These are phyloP conservation scores for Cenchrus purpureus DNA, from an alignment of 176 grass and related monocot genomes.

Conservation along the genomic window DNA sequence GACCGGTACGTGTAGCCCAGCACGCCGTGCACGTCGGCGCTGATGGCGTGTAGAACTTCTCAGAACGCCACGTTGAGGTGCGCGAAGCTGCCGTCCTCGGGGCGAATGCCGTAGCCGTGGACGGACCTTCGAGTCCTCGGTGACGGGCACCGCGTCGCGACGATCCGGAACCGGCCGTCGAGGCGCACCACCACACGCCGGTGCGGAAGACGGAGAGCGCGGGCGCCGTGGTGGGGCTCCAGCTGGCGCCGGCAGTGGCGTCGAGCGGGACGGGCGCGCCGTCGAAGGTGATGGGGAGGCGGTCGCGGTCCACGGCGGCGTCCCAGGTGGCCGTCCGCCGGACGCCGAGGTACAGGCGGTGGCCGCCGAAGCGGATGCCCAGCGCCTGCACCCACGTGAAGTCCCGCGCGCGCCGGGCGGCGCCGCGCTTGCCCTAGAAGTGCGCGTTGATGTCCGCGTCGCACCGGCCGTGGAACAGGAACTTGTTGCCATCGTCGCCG, in stretches of 20 bases:
- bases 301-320: slow-evolving; percentile 50
- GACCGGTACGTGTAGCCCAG: slow-evolving; percentile 57
- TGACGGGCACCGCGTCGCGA: slow-evolving; percentile 51
- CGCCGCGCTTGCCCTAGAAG: slow-evolving; percentile 67
- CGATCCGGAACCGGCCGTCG: slow-evolving; percentile 53
- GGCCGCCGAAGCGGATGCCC: slow-evolving; percentile 59
- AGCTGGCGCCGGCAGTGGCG: slow-evolving; percentile 31
- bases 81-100: slow-evolving; percentile 49
- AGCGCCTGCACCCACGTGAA: slow-evolving; percentile 69
- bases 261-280: slow-evolving; percentile 38
- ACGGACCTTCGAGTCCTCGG: slow-evolving; percentile 57
- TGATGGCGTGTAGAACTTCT: slow-evolving; percentile 60
- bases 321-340: slow-evolving; percentile 39
- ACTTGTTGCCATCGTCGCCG: slow-evolving; percentile 63
- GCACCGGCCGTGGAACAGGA: slow-evolving; percentile 54
- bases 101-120: slow-evolving; percentile 44
- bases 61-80: slow-evolving; percentile 65
- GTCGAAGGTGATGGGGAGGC: slow-evolving; percentile 53
- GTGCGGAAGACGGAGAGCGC: slow-evolving; percentile 41
- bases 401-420: slow-evolving; percentile 38
- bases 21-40: slow-evolving; percentile 59
- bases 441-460: slow-evolving; percentile 79
- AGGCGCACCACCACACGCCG: slow-evolving; percentile 53
- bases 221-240: slow-evolving; percentile 36
- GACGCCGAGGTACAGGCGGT: slow-evolving; percentile 61